Conservation (phyloP, 2,329 filamentous ascomycete genomes). For the Exserohilum rostratum region DNA sequence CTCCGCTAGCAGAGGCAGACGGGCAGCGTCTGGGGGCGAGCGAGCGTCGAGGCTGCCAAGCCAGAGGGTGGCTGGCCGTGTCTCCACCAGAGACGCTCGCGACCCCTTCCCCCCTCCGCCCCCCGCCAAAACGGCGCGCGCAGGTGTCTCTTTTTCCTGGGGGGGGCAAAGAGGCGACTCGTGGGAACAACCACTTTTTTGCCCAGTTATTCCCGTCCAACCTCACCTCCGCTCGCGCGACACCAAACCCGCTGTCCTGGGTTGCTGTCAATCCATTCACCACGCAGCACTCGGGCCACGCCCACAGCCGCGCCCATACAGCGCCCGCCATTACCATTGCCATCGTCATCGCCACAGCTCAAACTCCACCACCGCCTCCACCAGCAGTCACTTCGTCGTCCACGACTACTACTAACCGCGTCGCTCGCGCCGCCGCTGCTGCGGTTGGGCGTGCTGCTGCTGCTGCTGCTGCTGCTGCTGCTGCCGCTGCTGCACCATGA, state of each 20-base stretch:
- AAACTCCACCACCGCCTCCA: too few species aligned
- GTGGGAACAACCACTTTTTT: conserved; percentile 28
- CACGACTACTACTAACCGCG: neutral
- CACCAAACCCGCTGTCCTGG: neutral
- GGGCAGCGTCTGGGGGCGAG: too few species aligned
- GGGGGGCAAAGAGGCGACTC: conserved; percentile 10
- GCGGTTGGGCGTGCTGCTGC: neutral
- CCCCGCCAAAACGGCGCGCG: conserved; percentile 14
- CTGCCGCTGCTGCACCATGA: conserved; percentile 4
- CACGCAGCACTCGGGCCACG: neutral
- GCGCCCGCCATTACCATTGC: neutral
- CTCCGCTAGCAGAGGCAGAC: too few species aligned
- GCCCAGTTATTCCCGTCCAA: conserved; percentile 34
- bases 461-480: neutral
- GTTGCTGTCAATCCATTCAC: conserved; percentile 8
- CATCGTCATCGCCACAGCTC: neutral
- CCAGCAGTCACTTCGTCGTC: too few species aligned
- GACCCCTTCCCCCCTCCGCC: neutral
- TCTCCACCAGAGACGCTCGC: conserved; percentile 8
- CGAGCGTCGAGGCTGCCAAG: too few species aligned
- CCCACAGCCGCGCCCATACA: neutral
- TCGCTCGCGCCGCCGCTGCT: neutral
- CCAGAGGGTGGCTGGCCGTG: conserved; percentile 19
- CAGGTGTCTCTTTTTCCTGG: neutral
- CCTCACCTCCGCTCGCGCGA: conserved; percentile 29